These are phyloP conservation scores for Ceratobasidium sp. DNA, from an alignment of 1,284 basidiomycete species.

Conservation along the genomic window DNA sequence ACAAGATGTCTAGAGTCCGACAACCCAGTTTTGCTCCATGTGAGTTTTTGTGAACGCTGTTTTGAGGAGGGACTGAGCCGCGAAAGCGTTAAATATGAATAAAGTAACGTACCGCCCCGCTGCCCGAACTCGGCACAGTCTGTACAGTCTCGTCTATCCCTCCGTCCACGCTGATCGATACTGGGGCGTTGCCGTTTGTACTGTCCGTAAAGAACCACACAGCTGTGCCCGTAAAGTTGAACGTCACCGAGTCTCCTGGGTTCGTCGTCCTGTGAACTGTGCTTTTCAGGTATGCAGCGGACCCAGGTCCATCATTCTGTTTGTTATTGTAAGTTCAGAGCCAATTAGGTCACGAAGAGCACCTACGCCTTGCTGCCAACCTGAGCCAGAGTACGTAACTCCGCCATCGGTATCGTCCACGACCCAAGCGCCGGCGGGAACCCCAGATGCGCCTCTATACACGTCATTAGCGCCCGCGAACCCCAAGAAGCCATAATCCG, in stretches of 20 bases:
- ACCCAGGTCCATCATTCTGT: not conserved
- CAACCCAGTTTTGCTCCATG: constrained; percentile 1
- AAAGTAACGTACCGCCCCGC: not conserved
- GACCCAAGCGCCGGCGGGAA: not conserved
- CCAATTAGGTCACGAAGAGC: too few relatives aligned
- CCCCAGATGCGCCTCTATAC: not conserved
- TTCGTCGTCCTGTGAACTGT: not conserved
- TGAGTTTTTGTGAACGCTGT: not conserved
- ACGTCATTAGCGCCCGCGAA: too few relatives aligned
- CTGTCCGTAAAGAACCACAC: constrained; percentile 13
- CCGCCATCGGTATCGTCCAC: not conserved
- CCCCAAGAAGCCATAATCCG: too few relatives aligned
- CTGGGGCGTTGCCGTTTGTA: not conserved
- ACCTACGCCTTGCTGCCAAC: not conserved
- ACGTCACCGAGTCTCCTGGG: not conserved
- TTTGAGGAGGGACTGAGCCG: not conserved
- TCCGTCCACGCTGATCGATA: constrained; percentile 3
- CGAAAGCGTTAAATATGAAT: not conserved
- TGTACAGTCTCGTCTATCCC: not conserved
- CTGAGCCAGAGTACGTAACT: not conserved
- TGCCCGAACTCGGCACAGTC: not conserved
- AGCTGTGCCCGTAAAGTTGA: constrained; percentile 19
- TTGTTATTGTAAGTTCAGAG: too few relatives aligned
- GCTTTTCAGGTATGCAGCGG: not conserved
- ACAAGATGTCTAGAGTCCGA: not conserved